These are phyloP conservation scores for Podospora pseudoanserina DNA, from an alignment of 495 filamentous ascomycete genomes.

Conservation along the genomic window DNA sequence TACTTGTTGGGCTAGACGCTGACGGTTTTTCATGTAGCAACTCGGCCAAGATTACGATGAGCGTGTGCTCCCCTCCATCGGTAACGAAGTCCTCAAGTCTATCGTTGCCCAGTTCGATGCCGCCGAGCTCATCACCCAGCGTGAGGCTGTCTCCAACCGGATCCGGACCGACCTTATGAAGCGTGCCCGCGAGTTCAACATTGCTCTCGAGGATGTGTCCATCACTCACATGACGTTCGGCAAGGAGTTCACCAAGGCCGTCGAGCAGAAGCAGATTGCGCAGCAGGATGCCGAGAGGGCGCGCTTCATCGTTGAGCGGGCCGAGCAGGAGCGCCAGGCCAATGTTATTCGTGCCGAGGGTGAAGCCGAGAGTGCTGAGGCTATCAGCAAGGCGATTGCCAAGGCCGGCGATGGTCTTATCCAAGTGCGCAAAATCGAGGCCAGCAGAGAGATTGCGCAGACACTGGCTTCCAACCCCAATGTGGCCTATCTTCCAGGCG, in stretches of 20 bases:
- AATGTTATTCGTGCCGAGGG: conserved; percentile 98
- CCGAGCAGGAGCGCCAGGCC: conserved; percentile 97
- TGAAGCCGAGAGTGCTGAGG: conserved; percentile 93
- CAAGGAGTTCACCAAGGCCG: conserved; percentile 95
- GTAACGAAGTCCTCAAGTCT: conserved; percentile 99
- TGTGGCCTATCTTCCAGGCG: conserved; percentile 88
- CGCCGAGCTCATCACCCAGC: conserved; percentile 98
- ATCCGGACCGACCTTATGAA: conserved; percentile 93
- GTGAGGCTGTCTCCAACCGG: conserved; percentile 90
- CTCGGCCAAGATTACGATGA: conserved; percentile 99
- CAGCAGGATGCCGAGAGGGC: conserved; percentile 98
- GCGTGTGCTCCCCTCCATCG: conserved; percentile 97
- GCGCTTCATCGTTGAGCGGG: conserved; percentile 96
- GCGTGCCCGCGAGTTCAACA: conserved; percentile 98
- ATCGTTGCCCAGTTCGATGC: conserved; percentile 99
- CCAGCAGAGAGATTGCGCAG: conserved; percentile 91
- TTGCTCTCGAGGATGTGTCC: conserved; percentile 95
- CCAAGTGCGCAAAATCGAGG: conserved; percentile 94
- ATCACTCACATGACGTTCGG: conserved; percentile 99
- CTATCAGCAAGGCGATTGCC: conserved; percentile 86
- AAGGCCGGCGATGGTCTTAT: conserved; percentile 91
- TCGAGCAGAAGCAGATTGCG: conserved; percentile 99
- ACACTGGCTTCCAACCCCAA: conserved; percentile 88
- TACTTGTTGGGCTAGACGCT: not conserved
- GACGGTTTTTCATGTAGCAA: conserved; percentile 33